Percentiles rank a stretch among this genome's conserved stretches.
phyloP scores from a whole-genome alignment of 768 basidiomycete genomes.

The Termitomyces sp. region DNA sequence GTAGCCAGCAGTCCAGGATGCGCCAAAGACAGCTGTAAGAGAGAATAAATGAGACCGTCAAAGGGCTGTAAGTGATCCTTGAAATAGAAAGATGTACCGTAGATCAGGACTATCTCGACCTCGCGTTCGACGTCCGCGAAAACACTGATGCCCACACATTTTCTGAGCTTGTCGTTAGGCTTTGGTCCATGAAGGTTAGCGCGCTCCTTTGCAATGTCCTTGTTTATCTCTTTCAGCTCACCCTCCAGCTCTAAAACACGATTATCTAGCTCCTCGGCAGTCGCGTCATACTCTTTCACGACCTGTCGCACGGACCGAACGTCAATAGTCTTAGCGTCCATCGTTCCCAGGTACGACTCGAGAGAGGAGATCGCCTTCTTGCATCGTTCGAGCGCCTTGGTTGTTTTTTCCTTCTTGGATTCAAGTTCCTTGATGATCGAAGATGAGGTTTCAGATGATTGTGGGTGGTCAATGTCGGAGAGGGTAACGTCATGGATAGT shows the following conservation, averaged over 20 bases:
- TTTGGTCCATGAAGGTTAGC: conserved; percentile 10
- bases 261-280: conserved; percentile 27
- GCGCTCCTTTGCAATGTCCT: conserved; percentile 20
- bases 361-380: conserved; percentile 22
- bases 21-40: neutral
- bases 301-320: conserved; percentile 21
- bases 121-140: conserved; percentile 31
- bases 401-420: conserved; percentile 16
- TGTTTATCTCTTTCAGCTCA: conserved; percentile 17
- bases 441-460: conserved; percentile 19
- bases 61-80: neutral
- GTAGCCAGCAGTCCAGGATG: conserved; percentile 27
- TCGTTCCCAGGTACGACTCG: conserved; percentile 10
- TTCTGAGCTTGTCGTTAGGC: conserved; percentile 19
- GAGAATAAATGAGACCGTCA: too few species aligned
- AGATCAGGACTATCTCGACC: conserved; percentile 31
- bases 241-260: conserved; percentile 22
- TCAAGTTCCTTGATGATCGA: conserved; percentile 20
- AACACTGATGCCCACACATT: conserved; percentile 26
- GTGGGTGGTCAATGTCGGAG: conserved; percentile 15
- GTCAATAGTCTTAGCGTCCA: conserved; percentile 22
- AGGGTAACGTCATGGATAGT: conserved; percentile 41
- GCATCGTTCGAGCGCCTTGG: conserved; percentile 26
- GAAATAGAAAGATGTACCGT: conserved; percentile 21
- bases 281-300: conserved; percentile 26